Conservation (phyloP, 768 basidiomycete genomes). For the Lactifluus subvellereus region DNA sequence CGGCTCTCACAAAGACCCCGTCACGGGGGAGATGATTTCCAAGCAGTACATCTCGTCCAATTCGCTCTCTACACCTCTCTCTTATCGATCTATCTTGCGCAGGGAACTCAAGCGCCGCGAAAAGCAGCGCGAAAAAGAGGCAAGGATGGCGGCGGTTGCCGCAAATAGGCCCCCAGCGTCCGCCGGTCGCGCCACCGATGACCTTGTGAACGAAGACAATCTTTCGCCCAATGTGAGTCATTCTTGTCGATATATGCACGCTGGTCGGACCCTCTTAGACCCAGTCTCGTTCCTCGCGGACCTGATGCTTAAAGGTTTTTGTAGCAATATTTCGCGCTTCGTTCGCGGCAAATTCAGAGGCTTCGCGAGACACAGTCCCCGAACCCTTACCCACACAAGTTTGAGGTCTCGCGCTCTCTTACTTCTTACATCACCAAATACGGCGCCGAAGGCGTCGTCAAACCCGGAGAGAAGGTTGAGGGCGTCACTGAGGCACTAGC, state of each 20-base stretch:
- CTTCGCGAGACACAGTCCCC: slow-evolving; percentile 81
- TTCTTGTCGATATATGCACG: background rate
- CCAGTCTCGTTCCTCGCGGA: background rate
- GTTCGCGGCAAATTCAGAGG: slow-evolving; percentile 80
- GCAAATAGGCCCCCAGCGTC: slow-evolving; percentile 42
- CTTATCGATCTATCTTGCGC: slow-evolving; percentile 27
- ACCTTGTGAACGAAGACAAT: slow-evolving; percentile 61
- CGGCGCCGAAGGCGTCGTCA: slow-evolving; percentile 64
- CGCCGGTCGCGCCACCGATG: slow-evolving; percentile 33
- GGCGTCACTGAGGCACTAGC: slow-evolving; percentile 61
- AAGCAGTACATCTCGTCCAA: slow-evolving; percentile 63
- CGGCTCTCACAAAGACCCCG: slow-evolving; percentile 61
- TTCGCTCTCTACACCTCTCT: slow-evolving; percentile 22
- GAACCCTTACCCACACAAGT: slow-evolving; percentile 99
- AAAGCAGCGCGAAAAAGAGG: slow-evolving; percentile 69
- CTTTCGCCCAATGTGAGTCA: slow-evolving; percentile 82
- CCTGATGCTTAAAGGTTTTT: slow-evolving; percentile 1
- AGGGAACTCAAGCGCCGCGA: slow-evolving; percentile 94
- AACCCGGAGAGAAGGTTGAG: slow-evolving; percentile 60
- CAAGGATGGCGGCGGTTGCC: slow-evolving; percentile 76
- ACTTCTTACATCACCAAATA: slow-evolving; percentile 67
- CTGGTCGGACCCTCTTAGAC: background rate
- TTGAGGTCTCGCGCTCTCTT: slow-evolving; percentile 78
- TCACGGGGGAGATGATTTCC: slow-evolving; percentile 95
- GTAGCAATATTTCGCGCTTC: slow-evolving; percentile 95